phyloP scores from a whole-genome alignment of 2,329 filamentous ascomycete genomes.

The Sporothrix pallida region DNA sequence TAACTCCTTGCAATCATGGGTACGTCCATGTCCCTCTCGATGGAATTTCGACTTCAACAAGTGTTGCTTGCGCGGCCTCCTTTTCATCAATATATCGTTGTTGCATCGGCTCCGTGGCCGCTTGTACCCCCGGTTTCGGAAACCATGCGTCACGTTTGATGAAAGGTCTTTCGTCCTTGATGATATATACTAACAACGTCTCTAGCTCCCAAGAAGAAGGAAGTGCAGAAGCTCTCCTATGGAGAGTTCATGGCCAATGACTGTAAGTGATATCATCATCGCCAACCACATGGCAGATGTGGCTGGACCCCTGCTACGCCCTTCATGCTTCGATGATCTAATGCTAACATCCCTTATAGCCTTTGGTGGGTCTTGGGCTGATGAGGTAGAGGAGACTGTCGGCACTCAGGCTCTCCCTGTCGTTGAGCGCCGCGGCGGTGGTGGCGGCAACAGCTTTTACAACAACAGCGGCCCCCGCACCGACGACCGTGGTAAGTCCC shows the following conservation, averaged over 20 bases:
- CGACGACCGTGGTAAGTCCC: conserved; percentile 36
- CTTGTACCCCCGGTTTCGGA: neutral
- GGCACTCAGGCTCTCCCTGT: conserved; percentile 64
- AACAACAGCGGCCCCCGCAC: conserved; percentile 29
- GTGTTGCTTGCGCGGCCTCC: neutral
- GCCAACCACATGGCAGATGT: neutral
- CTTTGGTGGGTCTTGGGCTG: conserved; percentile 87
- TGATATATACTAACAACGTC: conserved; percentile 43
- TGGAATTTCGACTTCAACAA: too few species aligned
- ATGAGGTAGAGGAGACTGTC: conserved; percentile 93
- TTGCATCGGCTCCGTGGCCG: neutral
- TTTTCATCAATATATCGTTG: neutral
- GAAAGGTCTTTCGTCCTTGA: neutral
- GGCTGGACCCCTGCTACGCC: too few species aligned
- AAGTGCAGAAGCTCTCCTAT: conserved; percentile 96
- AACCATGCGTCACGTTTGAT: neutral
- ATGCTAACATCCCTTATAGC: conserved; percentile 43
- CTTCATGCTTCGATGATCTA: neutral
- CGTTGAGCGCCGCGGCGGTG: conserved; percentile 52
- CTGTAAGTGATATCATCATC: conserved; percentile 64
- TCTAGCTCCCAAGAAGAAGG: conserved; percentile 88
- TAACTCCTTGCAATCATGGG: conserved; percentile 43
- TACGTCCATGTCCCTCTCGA: conserved; percentile 34
- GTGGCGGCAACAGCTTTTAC: conserved; percentile 40
- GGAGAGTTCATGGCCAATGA: conserved; percentile 93